These are phyloP conservation scores for Zygotorulaspora danielsina DNA, from an alignment of 805 yeast species.

Conservation along the genomic window DNA sequence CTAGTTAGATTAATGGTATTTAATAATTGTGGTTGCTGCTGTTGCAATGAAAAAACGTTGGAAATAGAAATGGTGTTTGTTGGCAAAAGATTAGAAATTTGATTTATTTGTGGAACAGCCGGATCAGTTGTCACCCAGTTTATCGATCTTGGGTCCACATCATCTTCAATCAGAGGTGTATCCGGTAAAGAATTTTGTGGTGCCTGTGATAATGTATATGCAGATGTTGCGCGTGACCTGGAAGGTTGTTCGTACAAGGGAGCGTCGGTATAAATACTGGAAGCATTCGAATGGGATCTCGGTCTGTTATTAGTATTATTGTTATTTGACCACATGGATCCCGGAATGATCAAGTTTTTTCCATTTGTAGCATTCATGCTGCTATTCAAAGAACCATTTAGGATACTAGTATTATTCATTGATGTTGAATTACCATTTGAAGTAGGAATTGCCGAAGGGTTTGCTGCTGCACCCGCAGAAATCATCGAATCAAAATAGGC, in stretches of 20 bases:
- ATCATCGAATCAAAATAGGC: conserved; percentile 24
- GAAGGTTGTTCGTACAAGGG: conserved; percentile 25
- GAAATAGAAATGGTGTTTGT: conserved; percentile 74
- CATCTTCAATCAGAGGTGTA: conserved; percentile 45
- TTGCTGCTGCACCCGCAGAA: conserved; percentile 8
- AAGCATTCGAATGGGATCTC: conserved; percentile 34
- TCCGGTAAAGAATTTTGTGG: conserved; percentile 17
- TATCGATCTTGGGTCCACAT: conserved; percentile 54
- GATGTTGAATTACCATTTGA: background rate
- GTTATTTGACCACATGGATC: conserved; percentile 17
- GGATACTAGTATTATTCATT: conserved; percentile 8
- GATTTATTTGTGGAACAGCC: conserved; percentile 67
- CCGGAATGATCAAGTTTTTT: conserved; percentile 18
- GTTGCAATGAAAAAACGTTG: conserved; percentile 48
- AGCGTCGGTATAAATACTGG: conserved; percentile 35
- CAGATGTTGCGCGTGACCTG: conserved; percentile 24
- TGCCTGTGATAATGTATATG: conserved; percentile 20
- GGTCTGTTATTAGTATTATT: conserved; percentile 19
- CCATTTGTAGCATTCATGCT: conserved; percentile 10
- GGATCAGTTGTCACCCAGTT: conserved; percentile 70
- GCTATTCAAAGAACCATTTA: conserved; percentile 7
- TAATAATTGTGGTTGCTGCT: conserved; percentile 49
- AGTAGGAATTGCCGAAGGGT: background rate
- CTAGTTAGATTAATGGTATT: conserved; percentile 43
- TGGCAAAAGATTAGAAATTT: conserved; percentile 64